phyloP scores from a whole-genome alignment of 163 green algal species.

The Scenedesmus sp. region DNA sequence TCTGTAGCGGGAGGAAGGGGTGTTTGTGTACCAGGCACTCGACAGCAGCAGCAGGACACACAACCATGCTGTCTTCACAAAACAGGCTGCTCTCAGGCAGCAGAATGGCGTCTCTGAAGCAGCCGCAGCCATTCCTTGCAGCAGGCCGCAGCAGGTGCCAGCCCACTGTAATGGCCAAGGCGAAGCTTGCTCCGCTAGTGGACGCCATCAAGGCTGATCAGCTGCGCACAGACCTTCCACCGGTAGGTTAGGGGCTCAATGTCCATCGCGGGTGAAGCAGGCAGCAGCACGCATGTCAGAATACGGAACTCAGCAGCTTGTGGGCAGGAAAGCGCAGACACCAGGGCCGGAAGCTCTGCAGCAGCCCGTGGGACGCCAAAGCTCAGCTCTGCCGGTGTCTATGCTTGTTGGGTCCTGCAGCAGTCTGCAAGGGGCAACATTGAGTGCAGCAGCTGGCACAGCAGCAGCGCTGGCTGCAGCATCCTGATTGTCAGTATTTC shows the following conservation, averaged over 20 bases:
- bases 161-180: slow-evolving; percentile 52
- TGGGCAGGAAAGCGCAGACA: slow-evolving; percentile 30
- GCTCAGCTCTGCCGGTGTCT: background rate
- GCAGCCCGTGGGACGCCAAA: background rate
- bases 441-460: background rate
- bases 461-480: background rate
- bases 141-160: slow-evolving; percentile 42
- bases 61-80: slow-evolving; percentile 33
- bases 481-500: background rate
- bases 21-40: background rate
- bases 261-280: background rate
- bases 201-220: slow-evolving; percentile 56
- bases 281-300: background rate
- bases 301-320: background rate
- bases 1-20: background rate
- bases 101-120: background rate
- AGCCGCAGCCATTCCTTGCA: slow-evolving; percentile 41
- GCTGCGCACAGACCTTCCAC: slow-evolving; percentile 56
- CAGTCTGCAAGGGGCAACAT: background rate
- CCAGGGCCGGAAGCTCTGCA: background rate
- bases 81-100: slow-evolving; percentile 34
- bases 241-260: background rate
- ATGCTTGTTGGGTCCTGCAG: background rate
- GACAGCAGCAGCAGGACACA: background rate
- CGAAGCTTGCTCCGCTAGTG: slow-evolving; percentile 55